Percentiles rank a stretch among this genome's conserved stretches.
phyloP scores from a whole-genome alignment of 192 early-diverging fungal species.

The Coemansia sp. region DNA sequence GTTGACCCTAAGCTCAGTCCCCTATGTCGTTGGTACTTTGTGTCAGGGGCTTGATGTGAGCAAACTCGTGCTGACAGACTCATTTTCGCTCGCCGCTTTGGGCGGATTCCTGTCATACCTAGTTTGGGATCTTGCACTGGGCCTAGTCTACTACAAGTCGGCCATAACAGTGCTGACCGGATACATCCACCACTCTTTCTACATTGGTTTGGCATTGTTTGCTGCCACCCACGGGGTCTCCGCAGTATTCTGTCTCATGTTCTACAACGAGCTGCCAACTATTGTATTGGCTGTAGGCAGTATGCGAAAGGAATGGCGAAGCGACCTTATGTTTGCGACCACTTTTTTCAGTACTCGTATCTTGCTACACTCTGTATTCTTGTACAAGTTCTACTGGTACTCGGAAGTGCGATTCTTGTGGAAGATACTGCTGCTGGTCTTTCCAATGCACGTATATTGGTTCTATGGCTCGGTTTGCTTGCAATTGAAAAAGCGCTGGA shows the following conservation, averaged over 20 bases:
- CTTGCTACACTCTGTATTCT: slow-evolving; percentile 48
- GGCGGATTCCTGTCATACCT: slow-evolving; percentile 58
- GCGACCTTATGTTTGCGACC: slow-evolving; percentile 55
- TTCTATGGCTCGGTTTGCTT: slow-evolving; percentile 35
- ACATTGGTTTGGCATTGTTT: slow-evolving; percentile 33
- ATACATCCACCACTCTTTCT: slow-evolving; percentile 63
- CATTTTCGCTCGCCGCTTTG: slow-evolving; percentile 32
- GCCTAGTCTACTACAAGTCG: slow-evolving; percentile 54
- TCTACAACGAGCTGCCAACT: slow-evolving; percentile 60
- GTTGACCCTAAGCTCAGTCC: slow-evolving; percentile 26
- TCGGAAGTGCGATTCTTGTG: slow-evolving; percentile 20
- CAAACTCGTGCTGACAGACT: slow-evolving; percentile 29
- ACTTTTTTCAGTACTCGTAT: slow-evolving; percentile 59
- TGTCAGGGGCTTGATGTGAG: slow-evolving; percentile 4
- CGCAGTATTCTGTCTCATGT: slow-evolving; percentile 49
- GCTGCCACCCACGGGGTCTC: slow-evolving; percentile 25
- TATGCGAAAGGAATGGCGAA: slow-evolving; percentile 45
- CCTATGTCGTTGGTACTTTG: slow-evolving; percentile 25
- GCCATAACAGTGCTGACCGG: slow-evolving; percentile 56
- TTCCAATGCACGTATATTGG: slow-evolving; percentile 59
- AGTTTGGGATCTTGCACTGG: slow-evolving; percentile 56
- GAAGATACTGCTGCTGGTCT: slow-evolving; percentile 38
- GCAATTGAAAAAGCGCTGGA: neutral
- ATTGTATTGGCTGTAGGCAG: slow-evolving; percentile 57
- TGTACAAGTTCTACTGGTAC: slow-evolving; percentile 34